Base-by-base conservation (phyloP, 1,284 basidiomycete species). In the Marasmius tenuissimus region DNA sequence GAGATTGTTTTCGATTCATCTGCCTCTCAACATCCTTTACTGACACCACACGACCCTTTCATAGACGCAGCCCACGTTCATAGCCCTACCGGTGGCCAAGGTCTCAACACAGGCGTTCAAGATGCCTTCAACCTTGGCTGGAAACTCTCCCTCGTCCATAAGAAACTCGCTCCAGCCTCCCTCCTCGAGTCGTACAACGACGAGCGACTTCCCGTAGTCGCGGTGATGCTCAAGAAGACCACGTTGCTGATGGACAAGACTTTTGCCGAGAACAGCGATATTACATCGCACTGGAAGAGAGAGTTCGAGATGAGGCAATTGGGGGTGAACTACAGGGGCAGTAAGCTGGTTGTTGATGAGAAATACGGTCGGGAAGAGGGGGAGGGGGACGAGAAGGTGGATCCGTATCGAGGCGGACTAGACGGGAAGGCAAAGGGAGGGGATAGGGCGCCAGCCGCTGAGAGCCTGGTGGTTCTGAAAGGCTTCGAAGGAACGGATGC, bases 271-370 rank as follows among this genome's bases (percentile, higher is more conserved):
- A 60, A 27, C 18, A 53, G 6, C 59, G 63, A 9, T 16, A 20
- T 1, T 39, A 57, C 3, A 48, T 66, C 55, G 52, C 56, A 59
- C 12, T 34, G 0, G 65, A 70, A 9, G 12, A 59, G 51, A 33
- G 66, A 64, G 3, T 37, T 59, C n/a, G 63, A 62, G 40, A 18
- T 75, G 49, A 59, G 66, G 34, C 75, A 75, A 67, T 73, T 76
- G 10, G 72, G 76, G 5, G 70, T 77, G 9, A 78, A 76, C 51
- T 77, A 68, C 52, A 71, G 76, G 1, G 61, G 63, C 56, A 76
- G 72, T 50, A 56, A 66, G 0, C 71, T 78, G 57, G 70, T 76
- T 1, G 3, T 72, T 14, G 74, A 77, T 52, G 69, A 70, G 12
- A 59, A 60, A 4, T 40, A 48, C 11, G 45, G 45, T 47, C 20